phyloP scores from a whole-genome alignment of 352 stramenopile species.

The Pythium plurisporium region DNA sequence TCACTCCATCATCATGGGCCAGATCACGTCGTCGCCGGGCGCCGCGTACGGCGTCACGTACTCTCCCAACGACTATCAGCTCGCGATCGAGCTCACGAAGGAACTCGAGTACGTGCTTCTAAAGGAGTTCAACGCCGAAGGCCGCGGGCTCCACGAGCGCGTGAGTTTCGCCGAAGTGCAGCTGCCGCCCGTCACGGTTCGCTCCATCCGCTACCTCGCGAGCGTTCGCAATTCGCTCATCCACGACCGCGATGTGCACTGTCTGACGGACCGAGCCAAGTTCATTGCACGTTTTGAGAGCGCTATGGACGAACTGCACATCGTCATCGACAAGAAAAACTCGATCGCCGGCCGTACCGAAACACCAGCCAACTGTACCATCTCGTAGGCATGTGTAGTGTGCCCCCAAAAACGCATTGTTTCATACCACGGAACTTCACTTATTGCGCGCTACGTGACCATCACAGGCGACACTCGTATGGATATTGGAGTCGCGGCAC shows the following conservation, averaged over 20 bases:
- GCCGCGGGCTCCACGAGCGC: constrained; percentile 72
- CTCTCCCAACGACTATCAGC: constrained; percentile 73
- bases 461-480: too few species aligned
- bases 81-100: constrained; percentile 80
- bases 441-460: too few species aligned
- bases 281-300: constrained; percentile 68
- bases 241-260: constrained; percentile 60
- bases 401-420: too few species aligned
- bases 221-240: constrained; percentile 81
- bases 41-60: constrained; percentile 25
- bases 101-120: constrained; percentile 71
- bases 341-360: background rate
- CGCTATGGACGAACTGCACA: constrained; percentile 53
- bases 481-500: background rate
- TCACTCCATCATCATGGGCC: constrained; percentile 3
- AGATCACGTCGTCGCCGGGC: constrained; percentile 8
- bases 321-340: constrained; percentile 55
- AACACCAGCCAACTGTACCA: constrained; percentile 15
- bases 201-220: constrained; percentile 72
- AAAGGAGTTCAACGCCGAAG: constrained; percentile 55
- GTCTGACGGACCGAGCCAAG: constrained; percentile 45
- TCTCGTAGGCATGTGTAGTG: constrained; percentile 36
- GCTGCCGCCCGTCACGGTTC: constrained; percentile 47
- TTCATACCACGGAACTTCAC: too few species aligned
- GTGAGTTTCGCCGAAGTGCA: constrained; percentile 40